Evolutionary conservation across 2,329 filamentous ascomycete species (phyloP).

Genomic region (Alternaria solani): DNA sequence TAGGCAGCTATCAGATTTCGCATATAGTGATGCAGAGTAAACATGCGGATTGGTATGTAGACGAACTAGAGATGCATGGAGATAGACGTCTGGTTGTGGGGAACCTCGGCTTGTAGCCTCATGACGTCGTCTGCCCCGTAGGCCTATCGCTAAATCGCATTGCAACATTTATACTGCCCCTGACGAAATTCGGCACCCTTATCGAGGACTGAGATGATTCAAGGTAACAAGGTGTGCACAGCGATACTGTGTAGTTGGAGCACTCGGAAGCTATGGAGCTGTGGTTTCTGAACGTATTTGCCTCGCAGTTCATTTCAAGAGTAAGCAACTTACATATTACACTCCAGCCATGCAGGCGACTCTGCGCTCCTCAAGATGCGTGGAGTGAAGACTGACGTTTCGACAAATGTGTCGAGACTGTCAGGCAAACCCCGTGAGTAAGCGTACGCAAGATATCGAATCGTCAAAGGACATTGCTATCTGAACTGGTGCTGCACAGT

Average conservation of each 20-base stretch:
- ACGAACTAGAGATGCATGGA: neutral
- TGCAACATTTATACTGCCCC: neutral
- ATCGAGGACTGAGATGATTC: neutral
- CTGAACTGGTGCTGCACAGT: neutral
- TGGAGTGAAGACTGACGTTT: neutral
- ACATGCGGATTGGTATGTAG: neutral
- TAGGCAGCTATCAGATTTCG: neutral
- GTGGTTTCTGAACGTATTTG: neutral
- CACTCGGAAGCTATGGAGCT: neutral
- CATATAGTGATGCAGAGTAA: neutral
- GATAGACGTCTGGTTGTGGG: constrained; percentile 2
- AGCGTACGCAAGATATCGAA: neutral
- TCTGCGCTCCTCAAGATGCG: neutral
- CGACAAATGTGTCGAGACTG: neutral
- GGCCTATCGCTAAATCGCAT: neutral
- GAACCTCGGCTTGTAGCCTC: constrained; percentile 9
- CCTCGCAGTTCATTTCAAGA: neutral
- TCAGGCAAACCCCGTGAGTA: neutral
- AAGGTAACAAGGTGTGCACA: neutral
- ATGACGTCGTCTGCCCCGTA: constrained; percentile 3
- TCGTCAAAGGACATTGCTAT: neutral
- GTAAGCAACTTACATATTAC: neutral
- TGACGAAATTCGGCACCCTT: neutral
- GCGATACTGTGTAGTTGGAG: neutral
- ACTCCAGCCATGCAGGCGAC: neutral